A percentile compares a stretch with the other conserved stretches of the same genome.
Conservation (phyloP, 139 green algal genomes). For the Chlamydomonas incerta region DNA sequence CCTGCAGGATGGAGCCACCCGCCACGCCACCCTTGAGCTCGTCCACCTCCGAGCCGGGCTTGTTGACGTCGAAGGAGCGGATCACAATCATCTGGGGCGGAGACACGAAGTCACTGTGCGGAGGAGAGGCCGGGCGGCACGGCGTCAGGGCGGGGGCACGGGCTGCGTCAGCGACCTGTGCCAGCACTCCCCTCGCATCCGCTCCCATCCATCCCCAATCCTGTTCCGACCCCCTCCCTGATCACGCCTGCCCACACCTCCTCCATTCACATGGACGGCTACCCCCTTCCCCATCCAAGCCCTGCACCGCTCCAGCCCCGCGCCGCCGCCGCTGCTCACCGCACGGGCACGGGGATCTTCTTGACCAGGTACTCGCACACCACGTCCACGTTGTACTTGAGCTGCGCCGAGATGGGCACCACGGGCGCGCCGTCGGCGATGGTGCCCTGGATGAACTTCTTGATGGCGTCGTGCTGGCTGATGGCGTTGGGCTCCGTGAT, state of each 20-base stretch:
- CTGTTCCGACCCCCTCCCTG: too few species aligned
- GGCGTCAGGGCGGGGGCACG: not conserved
- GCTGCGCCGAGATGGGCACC: constrained; percentile 97
- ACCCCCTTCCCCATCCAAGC: too few species aligned
- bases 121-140: not conserved
- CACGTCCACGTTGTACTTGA: constrained; percentile 99
- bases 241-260: too few species aligned
- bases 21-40: constrained; percentile 97
- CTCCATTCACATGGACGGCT: too few species aligned
- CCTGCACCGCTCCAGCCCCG: too few species aligned
- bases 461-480: constrained; percentile 96
- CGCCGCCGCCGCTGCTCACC: constrained; percentile 38
- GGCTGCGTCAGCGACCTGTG: too few species aligned
- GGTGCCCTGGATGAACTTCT: constrained; percentile 96
- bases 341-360: constrained; percentile 89
- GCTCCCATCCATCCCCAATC: too few species aligned
- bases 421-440: constrained; percentile 96
- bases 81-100: constrained; percentile 99
- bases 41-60: constrained; percentile 96
- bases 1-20: constrained; percentile 96
- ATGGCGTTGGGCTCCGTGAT: constrained; percentile 90
- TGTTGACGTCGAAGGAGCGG: constrained; percentile 99
- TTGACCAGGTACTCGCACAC: constrained; percentile 99
- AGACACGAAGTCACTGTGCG: constrained; percentile 91
- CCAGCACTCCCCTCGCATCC: too few species aligned